Evolutionary conservation across 768 basidiomycete genomes (phyloP).

Genomic region (Mrakia blollopis): DNA sequence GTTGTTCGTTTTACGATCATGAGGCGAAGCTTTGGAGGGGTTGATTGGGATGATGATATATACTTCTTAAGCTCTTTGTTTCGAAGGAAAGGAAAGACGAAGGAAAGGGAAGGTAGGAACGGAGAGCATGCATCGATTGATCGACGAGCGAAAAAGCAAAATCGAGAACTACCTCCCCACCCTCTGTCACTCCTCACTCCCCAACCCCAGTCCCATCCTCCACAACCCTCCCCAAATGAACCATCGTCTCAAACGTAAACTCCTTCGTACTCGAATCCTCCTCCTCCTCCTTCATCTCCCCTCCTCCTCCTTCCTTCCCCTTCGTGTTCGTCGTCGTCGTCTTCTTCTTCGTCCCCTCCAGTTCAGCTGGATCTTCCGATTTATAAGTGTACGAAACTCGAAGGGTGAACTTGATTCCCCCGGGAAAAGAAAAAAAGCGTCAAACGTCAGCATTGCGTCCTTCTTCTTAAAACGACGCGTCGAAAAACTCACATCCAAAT

Average conservation of each 20-base stretch:
- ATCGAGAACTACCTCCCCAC: too few relatives aligned
- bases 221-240: slow-evolving; percentile 65
- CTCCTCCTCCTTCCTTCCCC: not conserved
- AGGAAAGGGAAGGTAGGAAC: too few relatives aligned
- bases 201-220: too few relatives aligned
- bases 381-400: slow-evolving; percentile 90
- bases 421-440: slow-evolving; percentile 26
- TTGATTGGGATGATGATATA: too few relatives aligned
- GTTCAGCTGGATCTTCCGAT: slow-evolving; percentile 61
- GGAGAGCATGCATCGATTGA: too few relatives aligned
- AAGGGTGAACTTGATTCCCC: slow-evolving; percentile 98
- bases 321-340: not conserved
- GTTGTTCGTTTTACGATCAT: slow-evolving; percentile 95
- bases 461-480: too few relatives aligned
- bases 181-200: too few relatives aligned
- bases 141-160: too few relatives aligned
- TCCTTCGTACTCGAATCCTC: slow-evolving; percentile 49
- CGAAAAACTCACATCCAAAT: slow-evolving; percentile 58
- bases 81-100: too few relatives aligned
- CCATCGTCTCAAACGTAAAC: slow-evolving; percentile 81
- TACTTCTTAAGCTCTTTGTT: too few relatives aligned
- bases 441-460: slow-evolving; percentile 15
- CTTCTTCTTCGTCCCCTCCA: not conserved
- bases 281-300: slow-evolving; percentile 22
- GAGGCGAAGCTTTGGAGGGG: slow-evolving; percentile 70